These are phyloP conservation scores for Baudoinia panamericana DNA, from an alignment of 495 filamentous ascomycete species.

Conservation along the genomic window DNA sequence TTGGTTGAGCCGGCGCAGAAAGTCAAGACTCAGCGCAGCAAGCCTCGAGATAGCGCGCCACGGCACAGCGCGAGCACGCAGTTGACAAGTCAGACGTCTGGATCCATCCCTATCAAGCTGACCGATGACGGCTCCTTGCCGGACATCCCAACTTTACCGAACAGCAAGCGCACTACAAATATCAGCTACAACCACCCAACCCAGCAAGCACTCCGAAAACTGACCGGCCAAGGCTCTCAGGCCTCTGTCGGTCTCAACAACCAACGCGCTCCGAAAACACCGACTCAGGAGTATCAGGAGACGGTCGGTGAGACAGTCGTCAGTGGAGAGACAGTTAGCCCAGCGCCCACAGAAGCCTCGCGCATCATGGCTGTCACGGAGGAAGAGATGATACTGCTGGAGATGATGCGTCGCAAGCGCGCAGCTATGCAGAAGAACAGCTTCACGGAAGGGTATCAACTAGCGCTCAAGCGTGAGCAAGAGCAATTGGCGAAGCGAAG, in stretches of 20 bases:
- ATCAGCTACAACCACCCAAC: not conserved
- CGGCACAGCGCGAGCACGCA: constrained; percentile 15
- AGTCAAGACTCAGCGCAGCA: constrained; percentile 8
- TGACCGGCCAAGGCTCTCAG: not conserved
- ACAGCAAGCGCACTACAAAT: not conserved
- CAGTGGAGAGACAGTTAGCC: constrained; percentile 10
- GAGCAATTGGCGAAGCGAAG: constrained; percentile 6
- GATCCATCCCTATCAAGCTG: constrained; percentile 15
- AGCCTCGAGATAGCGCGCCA: not conserved
- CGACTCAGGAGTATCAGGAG: constrained; percentile 4
- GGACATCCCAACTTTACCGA: not conserved
- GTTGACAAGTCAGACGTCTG: constrained; percentile 9
- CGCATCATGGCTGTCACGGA: constrained; percentile 74
- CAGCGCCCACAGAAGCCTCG: constrained; percentile 13
- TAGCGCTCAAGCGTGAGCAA: constrained; percentile 22
- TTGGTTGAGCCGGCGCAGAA: not conserved
- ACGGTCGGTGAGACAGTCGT: constrained; percentile 5
- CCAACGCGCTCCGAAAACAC: constrained; percentile 1
- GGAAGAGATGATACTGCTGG: constrained; percentile 72
- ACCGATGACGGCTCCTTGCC: constrained; percentile 6
- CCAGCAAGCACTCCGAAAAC: constrained; percentile 3
- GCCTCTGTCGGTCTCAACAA: not conserved
- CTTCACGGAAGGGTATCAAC: constrained; percentile 42
- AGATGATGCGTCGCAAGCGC: constrained; percentile 65
- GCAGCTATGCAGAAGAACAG: constrained; percentile 63